A percentile compares a stretch with the other conserved stretches of the same genome.
Conservation (phyloP, 2,329 filamentous ascomycete genomes). For the Bipolaris zeicola region DNA sequence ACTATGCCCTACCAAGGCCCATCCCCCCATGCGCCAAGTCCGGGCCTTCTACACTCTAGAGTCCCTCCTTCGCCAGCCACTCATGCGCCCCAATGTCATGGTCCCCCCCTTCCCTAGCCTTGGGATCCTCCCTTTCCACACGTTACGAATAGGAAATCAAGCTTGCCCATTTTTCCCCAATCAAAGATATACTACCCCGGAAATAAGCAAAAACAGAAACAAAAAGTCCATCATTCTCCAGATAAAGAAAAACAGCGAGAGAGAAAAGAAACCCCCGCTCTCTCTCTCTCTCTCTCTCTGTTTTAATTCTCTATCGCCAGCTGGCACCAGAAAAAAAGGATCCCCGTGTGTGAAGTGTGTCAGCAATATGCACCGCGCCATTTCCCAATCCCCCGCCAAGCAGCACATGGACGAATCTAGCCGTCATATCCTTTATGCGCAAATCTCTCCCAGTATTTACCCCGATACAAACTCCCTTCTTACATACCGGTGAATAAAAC, state of each 20-base stretch:
- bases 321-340: constrained; percentile 14
- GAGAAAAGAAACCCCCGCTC: not conserved
- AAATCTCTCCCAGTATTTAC: not conserved
- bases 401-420: constrained; percentile 12
- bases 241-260: not conserved
- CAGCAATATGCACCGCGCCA: constrained; percentile 3
- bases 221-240: not conserved
- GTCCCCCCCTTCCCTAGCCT: not conserved
- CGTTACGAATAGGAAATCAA: not conserved
- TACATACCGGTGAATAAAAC: not conserved
- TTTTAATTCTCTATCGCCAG: constrained; percentile 12
- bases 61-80: not conserved
- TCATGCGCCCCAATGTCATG: constrained; percentile 2
- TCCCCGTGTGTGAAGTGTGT: not conserved
- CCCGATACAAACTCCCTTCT: too few species aligned
- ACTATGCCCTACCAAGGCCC: too few species aligned
- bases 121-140: not conserved
- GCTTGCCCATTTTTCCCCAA: too few species aligned
- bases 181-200: not conserved
- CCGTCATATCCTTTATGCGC: constrained; percentile 20
- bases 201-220: constrained; percentile 20
- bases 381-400: not conserved
- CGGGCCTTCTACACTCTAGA: not conserved
- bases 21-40: constrained; percentile 22
- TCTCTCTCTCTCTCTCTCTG: too few species aligned